Conservation (phyloP, 1,284 basidiomycete species). For the Cutaneotrichosporon daszewskae region DNA sequence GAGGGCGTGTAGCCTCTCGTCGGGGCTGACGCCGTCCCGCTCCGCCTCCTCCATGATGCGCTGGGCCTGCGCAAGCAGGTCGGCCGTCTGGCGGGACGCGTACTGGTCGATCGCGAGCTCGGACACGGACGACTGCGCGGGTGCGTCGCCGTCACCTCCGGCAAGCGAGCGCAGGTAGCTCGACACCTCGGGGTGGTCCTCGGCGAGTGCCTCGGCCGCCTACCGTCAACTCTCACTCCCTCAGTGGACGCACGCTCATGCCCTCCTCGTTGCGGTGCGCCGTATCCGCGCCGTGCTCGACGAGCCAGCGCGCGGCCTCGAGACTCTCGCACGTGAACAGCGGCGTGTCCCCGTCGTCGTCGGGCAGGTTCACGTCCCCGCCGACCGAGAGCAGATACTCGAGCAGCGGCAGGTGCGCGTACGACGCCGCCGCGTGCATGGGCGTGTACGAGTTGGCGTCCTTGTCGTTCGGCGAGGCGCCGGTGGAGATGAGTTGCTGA, state of each 20-base stretch:
- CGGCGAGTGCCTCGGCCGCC: conserved; percentile 67
- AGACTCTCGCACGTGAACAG: conserved; percentile 82
- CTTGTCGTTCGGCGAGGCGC: conserved; percentile 65
- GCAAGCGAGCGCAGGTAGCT: conserved; percentile 58
- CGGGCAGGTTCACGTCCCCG: conserved; percentile 78
- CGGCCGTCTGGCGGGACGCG: conserved; percentile 63
- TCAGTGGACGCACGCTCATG: conserved; percentile 56
- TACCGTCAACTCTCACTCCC: conserved; percentile 37
- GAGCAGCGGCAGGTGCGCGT: conserved; percentile 69
- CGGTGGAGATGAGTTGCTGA: conserved; percentile 53
- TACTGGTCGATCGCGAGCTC: conserved; percentile 63
- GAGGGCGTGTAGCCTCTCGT: conserved; percentile 38
- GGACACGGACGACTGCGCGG: conserved; percentile 50
- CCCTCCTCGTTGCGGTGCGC: conserved; percentile 64
- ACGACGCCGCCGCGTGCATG: conserved; percentile 93
- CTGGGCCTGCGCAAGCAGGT: conserved; percentile 61
- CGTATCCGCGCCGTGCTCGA: conserved; percentile 71
- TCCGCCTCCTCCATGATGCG: conserved; percentile 50
- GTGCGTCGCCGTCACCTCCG: conserved; percentile 27
- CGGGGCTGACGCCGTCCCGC: conserved; percentile 38
- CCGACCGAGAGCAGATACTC: conserved; percentile 72
- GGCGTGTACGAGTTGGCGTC: conserved; percentile 81
- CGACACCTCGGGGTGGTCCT: conserved; percentile 75
- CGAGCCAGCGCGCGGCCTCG: conserved; percentile 68
- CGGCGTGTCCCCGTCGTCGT: conserved; percentile 84